phyloP scores from a whole-genome alignment of 2,329 filamentous ascomycete genomes.

The Xylaria sp. region DNA sequence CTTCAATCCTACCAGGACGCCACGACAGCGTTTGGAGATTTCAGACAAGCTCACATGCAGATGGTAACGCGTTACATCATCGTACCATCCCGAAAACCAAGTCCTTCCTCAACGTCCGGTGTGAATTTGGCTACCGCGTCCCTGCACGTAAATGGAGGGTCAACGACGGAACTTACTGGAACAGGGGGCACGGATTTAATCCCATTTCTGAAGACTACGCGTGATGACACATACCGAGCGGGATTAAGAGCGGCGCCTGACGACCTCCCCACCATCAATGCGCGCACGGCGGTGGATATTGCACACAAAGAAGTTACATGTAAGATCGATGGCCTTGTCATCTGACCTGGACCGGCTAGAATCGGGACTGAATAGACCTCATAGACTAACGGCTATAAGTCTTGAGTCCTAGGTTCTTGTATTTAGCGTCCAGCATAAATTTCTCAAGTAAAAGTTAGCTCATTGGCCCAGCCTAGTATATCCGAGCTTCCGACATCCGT shows the following conservation, averaged over 20 bases:
- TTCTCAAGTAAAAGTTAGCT: conserved; percentile 15
- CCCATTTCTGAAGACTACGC: conserved; percentile 85
- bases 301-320: not conserved
- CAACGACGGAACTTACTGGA: conserved; percentile 65
- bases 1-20: conserved; percentile 69
- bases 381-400: no score
- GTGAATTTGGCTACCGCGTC: conserved; percentile 55
- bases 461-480: not conserved
- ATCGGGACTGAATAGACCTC: not conserved
- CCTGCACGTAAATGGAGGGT: conserved; percentile 32
- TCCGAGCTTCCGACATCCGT: conserved; percentile 34
- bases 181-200: conserved; percentile 88
- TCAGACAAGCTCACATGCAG: conserved; percentile 86
- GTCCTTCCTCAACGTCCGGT: conserved; percentile 24
- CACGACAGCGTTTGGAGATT: conserved; percentile 73
- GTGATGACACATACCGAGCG: conserved; percentile 73
- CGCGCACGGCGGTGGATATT: not conserved
- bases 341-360: conserved; percentile 1
- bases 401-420: no score
- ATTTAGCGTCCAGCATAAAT: not conserved
- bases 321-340: not conserved
- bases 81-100: conserved; percentile 64
- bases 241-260: conserved; percentile 1
- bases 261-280: not conserved
- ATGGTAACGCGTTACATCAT: conserved; percentile 93